A percentile compares a stretch with the other conserved stretches of the same genome.
These are phyloP conservation scores for Thelephora aurantiotincta DNA, from an alignment of 768 basidiomycete genomes.

Conservation along the genomic window DNA sequence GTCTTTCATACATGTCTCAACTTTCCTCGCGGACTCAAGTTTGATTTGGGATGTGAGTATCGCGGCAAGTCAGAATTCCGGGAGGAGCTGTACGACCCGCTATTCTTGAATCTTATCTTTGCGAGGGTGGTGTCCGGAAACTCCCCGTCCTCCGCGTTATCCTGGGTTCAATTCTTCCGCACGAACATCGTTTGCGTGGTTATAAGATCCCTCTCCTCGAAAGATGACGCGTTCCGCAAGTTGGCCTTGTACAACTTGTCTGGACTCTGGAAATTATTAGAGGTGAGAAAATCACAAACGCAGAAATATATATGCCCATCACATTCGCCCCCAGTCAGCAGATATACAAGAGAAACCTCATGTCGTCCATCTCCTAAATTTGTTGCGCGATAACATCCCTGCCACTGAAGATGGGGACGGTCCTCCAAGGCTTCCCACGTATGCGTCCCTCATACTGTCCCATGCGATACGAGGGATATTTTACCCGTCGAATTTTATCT, in stretches of 20 bases:
- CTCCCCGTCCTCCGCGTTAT: constrained; percentile 40
- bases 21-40: constrained; percentile 53
- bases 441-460: constrained; percentile 66
- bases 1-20: constrained; percentile 59
- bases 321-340: constrained; percentile 21
- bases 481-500: constrained; percentile 79
- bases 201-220: constrained; percentile 58
- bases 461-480: constrained; percentile 76
- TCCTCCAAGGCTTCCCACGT: constrained; percentile 52
- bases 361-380: constrained; percentile 51
- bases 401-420: constrained; percentile 21
- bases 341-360: constrained; percentile 72
- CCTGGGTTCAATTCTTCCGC: constrained; percentile 81
- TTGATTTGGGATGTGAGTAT: constrained; percentile 23
- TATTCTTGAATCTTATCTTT: constrained; percentile 58
- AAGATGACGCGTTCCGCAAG: constrained; percentile 42
- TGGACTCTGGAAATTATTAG: constrained; percentile 41
- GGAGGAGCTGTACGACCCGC: constrained; percentile 61
- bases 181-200: constrained; percentile 67
- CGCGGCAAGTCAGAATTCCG: constrained; percentile 11
- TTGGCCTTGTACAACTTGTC: constrained; percentile 49
- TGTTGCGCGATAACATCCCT: constrained; percentile 44
- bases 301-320: not conserved
- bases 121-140: constrained; percentile 48
- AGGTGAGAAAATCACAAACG: constrained; percentile 30